Evolutionary conservation across 1,284 basidiomycete species (phyloP), one percentile per base, ranked within the genome.

Genomic region (Heterobasidion irregulare): DNA sequence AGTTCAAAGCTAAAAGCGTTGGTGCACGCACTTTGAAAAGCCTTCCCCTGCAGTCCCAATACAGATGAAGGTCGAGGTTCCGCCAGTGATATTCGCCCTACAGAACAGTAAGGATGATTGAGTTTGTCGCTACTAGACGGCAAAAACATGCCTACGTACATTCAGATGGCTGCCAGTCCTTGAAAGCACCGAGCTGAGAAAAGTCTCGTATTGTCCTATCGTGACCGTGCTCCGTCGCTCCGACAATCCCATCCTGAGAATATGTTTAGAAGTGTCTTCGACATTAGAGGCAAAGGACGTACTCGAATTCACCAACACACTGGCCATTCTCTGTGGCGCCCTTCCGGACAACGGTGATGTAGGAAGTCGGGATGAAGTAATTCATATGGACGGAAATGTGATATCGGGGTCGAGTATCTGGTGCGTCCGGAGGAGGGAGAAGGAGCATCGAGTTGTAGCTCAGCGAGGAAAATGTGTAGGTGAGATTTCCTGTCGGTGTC

Each of bases 261-360:
- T 10, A 12, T 10, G 38, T 12, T 12, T n/a, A n/a, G 38, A 12
- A 6, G 10, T n/a, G 5, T 12, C n/a, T 10, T 1, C 4, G n/a
- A n/a, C 4, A 41, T n/a, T 10, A 41, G 38, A 6, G n/a, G 38
- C 10, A 3, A n/a, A 12, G 38, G 12, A 26, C 68, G 13, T 53
- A 75, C 73, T 75, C 72, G 58, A 75, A 75, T 45, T 73, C 70
- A 8, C 65, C 71, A 12, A 75, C 66, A 36, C 62, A 57, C 19
- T 68, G 64, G 1, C 71, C 72, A 35, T 62, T 52, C 26, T 66
- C 65, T 2, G 62, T 65, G 6, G 59, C 67, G 5, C 68, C 68
- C 33, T 67, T 65, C n/a, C 63, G 62, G 15, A 76, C 52, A 8
- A 68, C 66, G 6, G 74, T 75, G 44, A 73, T 70, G 52, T 65